Base-by-base conservation (phyloP, 108 stramenopile species). In the Fistulifera solaris region DNA sequence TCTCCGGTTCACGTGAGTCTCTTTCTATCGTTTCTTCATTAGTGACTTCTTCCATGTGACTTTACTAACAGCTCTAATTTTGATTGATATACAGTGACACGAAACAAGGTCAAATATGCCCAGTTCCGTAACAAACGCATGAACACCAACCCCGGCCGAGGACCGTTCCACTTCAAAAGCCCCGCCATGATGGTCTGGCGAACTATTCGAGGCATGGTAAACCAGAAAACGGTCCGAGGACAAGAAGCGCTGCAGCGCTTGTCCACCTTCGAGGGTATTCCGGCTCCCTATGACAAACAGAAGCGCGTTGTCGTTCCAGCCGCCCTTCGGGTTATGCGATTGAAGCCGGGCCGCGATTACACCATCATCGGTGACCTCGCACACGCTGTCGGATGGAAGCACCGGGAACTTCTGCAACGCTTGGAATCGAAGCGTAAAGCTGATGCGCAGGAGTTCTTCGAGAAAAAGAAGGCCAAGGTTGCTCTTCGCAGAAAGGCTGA, bases 181-280 rank as follows among this genome's bases (percentile, higher is more conserved):
- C 99, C 99, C 16, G 87, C 97, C 44, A 63, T 84, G 23, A 98
- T 98, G 78, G 86, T 99, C 45, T 98, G 94, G 96, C 79, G 99
- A 44, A 97, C 96, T 48, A 85, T 99, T 62, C 96, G 99, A 40
- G 99, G 99, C 59, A 99, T 99, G 99, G 66, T 98, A 41, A 89
- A 96, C 48, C 97, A 98, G 65, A 99, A 97, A 93, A 91, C 96
- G 19, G 73, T 75, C 40, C 87, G 99, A 35, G 99, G 99, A 48
- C 81, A 89, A 54, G 88, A 76, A 14, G 99, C 99, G 12, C 68
- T 99, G 49, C 67, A 63, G 48, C 89, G 96, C 60, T 77, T 99
- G n/a, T 85, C 90, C 56, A 87, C 87, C 52, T 98, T 97, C 65
- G 99, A 99, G 72, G 99, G 99, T 62, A 90, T 99, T 62, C 99